phyloP scores from a whole-genome alignment of 371 early-diverging fungal genomes.

The Umbelopsis sp. region DNA sequence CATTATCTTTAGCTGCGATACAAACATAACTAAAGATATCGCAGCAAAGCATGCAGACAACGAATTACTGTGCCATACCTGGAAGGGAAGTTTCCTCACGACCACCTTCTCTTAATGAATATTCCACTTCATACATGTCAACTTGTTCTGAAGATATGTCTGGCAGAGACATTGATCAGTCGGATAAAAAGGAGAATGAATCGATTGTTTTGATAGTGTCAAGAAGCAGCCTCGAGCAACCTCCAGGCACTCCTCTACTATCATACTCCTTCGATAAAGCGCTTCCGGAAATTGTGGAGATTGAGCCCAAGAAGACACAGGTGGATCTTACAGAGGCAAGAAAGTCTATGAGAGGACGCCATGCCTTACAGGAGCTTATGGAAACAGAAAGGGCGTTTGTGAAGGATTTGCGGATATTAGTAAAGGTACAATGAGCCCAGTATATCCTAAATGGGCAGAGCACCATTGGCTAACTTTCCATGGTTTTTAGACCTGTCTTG shows the following conservation, averaged over 20 bases:
- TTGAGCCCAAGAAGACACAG: background rate
- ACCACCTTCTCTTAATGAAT: background rate
- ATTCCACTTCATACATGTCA: background rate
- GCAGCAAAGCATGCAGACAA: background rate
- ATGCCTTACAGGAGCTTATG: slow-evolving; percentile 38
- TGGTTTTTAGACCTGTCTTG: background rate
- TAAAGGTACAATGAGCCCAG: slow-evolving; percentile 25
- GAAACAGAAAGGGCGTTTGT: slow-evolving; percentile 44
- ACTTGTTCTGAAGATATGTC: background rate
- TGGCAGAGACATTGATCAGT: background rate
- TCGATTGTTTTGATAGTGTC: background rate
- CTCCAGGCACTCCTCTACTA: background rate
- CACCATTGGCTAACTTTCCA: background rate
- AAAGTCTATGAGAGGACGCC: slow-evolving; percentile 16
- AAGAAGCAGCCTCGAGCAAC: background rate
- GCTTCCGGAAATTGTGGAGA: background rate
- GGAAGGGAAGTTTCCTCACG: background rate
- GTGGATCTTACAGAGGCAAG: background rate
- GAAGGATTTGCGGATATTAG: slow-evolving; percentile 38
- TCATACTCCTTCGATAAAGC: background rate
- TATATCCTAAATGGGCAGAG: background rate
- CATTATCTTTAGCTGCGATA: background rate
- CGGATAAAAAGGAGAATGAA: background rate
- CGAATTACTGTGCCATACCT: background rate
- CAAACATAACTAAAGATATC: background rate